Evolutionary conservation across 2,329 filamentous ascomycete genomes (phyloP).

Genomic region (Zymoseptoria pseudotritici): DNA sequence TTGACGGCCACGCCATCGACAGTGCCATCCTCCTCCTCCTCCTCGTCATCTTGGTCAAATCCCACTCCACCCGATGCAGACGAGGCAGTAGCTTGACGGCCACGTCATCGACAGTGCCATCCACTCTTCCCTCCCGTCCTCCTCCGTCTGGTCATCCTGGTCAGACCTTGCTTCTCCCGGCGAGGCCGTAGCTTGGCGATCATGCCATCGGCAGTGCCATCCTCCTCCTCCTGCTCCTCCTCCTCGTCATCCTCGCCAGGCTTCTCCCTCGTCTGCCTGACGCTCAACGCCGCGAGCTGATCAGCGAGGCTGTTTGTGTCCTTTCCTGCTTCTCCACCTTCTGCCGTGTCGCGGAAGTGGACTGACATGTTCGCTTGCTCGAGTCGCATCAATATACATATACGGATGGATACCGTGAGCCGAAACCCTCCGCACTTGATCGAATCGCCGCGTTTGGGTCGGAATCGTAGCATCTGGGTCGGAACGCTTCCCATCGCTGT

Average conservation of each 20-base stretch:
- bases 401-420: slow-evolving; percentile 44
- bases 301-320: slow-evolving; percentile 35
- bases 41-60: slow-evolving; percentile 27
- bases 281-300: slow-evolving; percentile 38
- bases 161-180: slow-evolving; percentile 32
- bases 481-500: slow-evolving; percentile 38
- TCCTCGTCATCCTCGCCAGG: slow-evolving; percentile 39
- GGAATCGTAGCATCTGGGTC: slow-evolving; percentile 35
- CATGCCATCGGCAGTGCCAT: slow-evolving; percentile 25
- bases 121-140: slow-evolving; percentile 41
- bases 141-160: slow-evolving; percentile 39
- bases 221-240: slow-evolving; percentile 41
- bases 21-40: slow-evolving; percentile 51
- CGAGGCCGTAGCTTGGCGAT: too few species aligned
- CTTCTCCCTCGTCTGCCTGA: slow-evolving; percentile 36
- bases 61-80: slow-evolving; percentile 73
- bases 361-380: slow-evolving; percentile 70
- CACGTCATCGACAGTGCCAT: slow-evolving; percentile 67
- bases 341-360: slow-evolving; percentile 36
- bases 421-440: slow-evolving; percentile 38
- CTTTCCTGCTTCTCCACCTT: slow-evolving; percentile 32
- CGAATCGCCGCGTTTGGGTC: too few species aligned
- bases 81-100: slow-evolving; percentile 81
- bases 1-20: slow-evolving; percentile 80
- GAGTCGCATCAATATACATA: slow-evolving; percentile 60